Evolutionary conservation across 495 filamentous ascomycete species (phyloP), one percentile per base, ranked within the genome.

Genomic region (Aspergillus mulundensis): DNA sequence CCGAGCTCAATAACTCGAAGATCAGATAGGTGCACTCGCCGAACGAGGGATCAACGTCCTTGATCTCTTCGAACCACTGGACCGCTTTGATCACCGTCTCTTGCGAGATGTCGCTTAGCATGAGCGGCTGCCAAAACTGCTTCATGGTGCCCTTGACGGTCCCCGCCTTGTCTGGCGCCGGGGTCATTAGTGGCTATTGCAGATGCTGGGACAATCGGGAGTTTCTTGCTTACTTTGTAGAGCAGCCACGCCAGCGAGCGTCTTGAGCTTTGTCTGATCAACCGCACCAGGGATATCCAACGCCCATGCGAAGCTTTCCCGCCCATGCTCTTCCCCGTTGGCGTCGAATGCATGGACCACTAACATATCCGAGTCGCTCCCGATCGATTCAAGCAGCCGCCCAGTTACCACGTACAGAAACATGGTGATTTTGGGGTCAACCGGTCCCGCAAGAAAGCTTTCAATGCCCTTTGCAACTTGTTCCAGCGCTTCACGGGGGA

Each of bases 21-120:
- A 61, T 61, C 3, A 57, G 23, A 61, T 53, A 61, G 2, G 58
- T 57, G 24, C 58, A 61, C 11, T 53, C 42, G 11, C 8, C 53
- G 15, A 61, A 5, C 20, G 48, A 42, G 25, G 25, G 4, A 8
- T 28, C 25, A 3, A 28, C 4, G 25, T 3, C 3, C 4, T 28
- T 3, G 25, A 12, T 57, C 49, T 3, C 44, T 11, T 3, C 30
- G 16, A 20, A 28, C 23, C n/a, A 61, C 40, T 5, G 36, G 47
- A 21, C 57, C 53, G 8, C 20, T 30, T 1, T 53, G 21, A 1
- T 40, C 0, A 61, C 40, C 12, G 49, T 57, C 10, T 56, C 48
- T n/a, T n/a, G 28, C 24, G 20, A 1, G 59, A 34, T 10, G 57
- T 12, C 7, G 41, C 44, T 3, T 11, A 61, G 21, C 19, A 53